Evolutionary conservation across 169 alveolate species (phyloP).

Genomic region (Plasmodium chabaudi): DNA sequence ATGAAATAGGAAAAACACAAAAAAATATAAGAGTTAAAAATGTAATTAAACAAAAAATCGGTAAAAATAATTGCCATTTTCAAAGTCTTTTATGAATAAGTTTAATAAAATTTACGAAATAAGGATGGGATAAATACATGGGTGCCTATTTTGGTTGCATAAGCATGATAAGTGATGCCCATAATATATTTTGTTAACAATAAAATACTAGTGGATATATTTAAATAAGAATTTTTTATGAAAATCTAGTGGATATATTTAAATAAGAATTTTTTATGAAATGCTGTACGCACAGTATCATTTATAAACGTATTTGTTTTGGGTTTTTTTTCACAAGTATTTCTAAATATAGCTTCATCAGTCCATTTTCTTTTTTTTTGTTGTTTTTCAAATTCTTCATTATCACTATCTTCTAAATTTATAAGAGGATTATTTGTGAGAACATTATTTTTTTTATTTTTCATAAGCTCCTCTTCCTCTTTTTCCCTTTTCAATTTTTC

Average conservation of each 20-base stretch:
- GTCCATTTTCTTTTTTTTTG: constrained; percentile 91
- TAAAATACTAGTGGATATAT: too few relatives aligned
- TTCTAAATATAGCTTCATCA: constrained; percentile 92
- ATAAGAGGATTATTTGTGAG: constrained; percentile 87
- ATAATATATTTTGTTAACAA: too few relatives aligned
- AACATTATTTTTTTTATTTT: constrained; percentile 79
- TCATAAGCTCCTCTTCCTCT: constrained; percentile 79
- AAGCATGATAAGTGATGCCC: too few relatives aligned
- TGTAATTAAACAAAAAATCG: not conserved
- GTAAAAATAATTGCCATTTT: too few relatives aligned
- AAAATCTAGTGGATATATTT: constrained; percentile 83
- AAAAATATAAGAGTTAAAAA: not conserved
- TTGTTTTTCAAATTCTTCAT: constrained; percentile 83
- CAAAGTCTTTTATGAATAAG: too few relatives aligned
- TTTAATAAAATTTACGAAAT: too few relatives aligned
- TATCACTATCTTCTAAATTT: constrained; percentile 66
- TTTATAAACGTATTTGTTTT: constrained; percentile 87
- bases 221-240: too few relatives aligned
- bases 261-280: constrained; percentile 93
- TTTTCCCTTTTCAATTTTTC: constrained; percentile 85
- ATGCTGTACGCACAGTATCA: constrained; percentile 95
- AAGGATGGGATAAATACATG: not conserved
- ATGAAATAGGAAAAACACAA: too few relatives aligned
- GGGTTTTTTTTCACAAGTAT: constrained; percentile 88
- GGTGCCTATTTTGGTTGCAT: not conserved